Evolutionary conservation across 257 asterid genomes (phyloP).

Genomic region (Nicotiana sylvestris): DNA sequence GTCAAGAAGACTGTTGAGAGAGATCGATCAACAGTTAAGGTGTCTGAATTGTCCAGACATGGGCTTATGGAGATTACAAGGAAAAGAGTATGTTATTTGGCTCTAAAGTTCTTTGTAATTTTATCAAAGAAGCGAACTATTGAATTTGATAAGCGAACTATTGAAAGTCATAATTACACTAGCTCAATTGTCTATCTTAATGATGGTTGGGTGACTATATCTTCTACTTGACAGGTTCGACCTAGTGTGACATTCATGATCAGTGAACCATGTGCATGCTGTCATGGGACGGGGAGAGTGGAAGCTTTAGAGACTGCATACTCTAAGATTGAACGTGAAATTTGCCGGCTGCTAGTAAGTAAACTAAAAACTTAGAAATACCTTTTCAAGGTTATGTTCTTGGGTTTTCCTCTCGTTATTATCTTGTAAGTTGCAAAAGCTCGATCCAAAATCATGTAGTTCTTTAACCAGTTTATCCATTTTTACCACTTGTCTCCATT

Average conservation of each 20-base stretch:
- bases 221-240: slow-evolving; percentile 62
- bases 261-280: slow-evolving; percentile 91
- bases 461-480: not conserved
- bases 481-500: not conserved
- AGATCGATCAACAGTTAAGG: slow-evolving; percentile 85
- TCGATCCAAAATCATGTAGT: not conserved
- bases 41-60: slow-evolving; percentile 82
- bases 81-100: slow-evolving; percentile 62
- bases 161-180: not conserved
- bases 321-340: slow-evolving; percentile 91
- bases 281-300: slow-evolving; percentile 94
- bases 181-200: not conserved
- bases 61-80: slow-evolving; percentile 98
- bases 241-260: slow-evolving; percentile 96
- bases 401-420: not conserved
- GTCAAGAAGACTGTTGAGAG: slow-evolving; percentile 81
- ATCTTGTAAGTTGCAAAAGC: not conserved
- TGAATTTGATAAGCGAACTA: not conserved
- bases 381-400: not conserved
- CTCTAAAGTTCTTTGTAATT: not conserved
- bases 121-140: not conserved
- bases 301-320: slow-evolving; percentile 90
- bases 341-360: slow-evolving; percentile 56
- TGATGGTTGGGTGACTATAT: not conserved
- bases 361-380: not conserved